Percentiles rank a stretch among this genome's conserved stretches.
Conservation (phyloP, 2,329 filamentous ascomycete genomes). For the Penicillium sp. region DNA sequence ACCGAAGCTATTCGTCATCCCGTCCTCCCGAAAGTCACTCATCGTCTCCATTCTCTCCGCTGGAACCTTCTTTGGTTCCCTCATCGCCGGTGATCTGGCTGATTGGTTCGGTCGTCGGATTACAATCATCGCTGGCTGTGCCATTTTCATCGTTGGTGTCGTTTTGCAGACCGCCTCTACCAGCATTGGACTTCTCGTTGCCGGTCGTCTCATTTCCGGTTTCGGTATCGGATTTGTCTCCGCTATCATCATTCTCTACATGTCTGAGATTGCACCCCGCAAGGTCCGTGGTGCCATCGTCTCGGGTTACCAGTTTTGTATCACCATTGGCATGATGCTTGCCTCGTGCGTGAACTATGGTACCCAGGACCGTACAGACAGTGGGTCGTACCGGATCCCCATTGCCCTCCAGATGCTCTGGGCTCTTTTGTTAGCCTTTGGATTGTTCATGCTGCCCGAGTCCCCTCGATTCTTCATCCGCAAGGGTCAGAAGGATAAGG, state of each 20-base stretch:
- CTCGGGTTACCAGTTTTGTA: slow-evolving; percentile 80
- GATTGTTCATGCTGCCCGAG: slow-evolving; percentile 76
- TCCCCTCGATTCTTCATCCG: slow-evolving; percentile 85
- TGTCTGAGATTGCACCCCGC: slow-evolving; percentile 74
- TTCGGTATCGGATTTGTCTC: slow-evolving; percentile 79
- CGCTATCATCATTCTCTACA: slow-evolving; percentile 79
- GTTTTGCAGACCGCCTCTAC: slow-evolving; percentile 62
- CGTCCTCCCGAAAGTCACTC: slow-evolving; percentile 55
- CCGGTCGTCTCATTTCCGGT: slow-evolving; percentile 73
- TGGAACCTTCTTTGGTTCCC: slow-evolving; percentile 74
- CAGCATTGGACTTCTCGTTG: slow-evolving; percentile 63
- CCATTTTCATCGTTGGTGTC: slow-evolving; percentile 68
- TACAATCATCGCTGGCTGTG: slow-evolving; percentile 70
- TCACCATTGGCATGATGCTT: slow-evolving; percentile 75
- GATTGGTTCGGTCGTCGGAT: slow-evolving; percentile 66
- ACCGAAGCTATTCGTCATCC: slow-evolving; percentile 43
- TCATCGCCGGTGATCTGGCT: slow-evolving; percentile 74
- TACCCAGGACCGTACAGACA: slow-evolving; percentile 62
- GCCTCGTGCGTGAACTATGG: slow-evolving; percentile 73
- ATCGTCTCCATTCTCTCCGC: slow-evolving; percentile 76
- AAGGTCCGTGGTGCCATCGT: slow-evolving; percentile 78
- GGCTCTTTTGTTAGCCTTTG: slow-evolving; percentile 70
- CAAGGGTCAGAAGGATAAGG: slow-evolving; percentile 67
- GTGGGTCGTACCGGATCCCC: slow-evolving; percentile 74
- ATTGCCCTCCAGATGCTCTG: slow-evolving; percentile 78